A percentile compares a stretch with the other conserved stretches of the same genome.
Conservation (phyloP, 139 green algal genomes). For the Desmodesmus armatus region DNA sequence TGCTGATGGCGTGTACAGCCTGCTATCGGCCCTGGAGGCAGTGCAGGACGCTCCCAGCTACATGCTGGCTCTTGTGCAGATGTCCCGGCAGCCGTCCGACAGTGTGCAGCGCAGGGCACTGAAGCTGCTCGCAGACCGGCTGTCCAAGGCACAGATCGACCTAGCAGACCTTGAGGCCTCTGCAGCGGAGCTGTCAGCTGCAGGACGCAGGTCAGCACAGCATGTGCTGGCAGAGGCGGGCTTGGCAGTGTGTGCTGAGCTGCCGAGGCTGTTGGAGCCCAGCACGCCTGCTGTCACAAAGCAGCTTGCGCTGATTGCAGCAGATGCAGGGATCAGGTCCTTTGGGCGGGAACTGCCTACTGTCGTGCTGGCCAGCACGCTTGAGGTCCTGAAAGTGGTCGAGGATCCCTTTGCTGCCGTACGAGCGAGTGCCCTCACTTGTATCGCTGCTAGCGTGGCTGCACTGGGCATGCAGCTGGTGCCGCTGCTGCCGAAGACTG, state of each 20-base stretch:
- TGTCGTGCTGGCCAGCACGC: conserved; percentile 63
- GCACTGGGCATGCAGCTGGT: conserved; percentile 66
- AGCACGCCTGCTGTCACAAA: conserved; percentile 36
- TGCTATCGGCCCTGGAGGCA: conserved; percentile 63
- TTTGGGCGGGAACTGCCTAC: conserved; percentile 58
- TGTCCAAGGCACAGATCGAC: conserved; percentile 11
- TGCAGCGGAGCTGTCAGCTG: conserved; percentile 11
- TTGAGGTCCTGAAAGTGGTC: conserved; percentile 56
- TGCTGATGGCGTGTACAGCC: conserved; percentile 56
- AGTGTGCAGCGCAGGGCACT: conserved; percentile 69
- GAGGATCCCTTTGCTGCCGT: conserved; percentile 49
- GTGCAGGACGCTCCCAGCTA: conserved; percentile 66
- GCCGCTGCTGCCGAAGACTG: conserved; percentile 67
- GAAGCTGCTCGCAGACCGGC: conserved; percentile 59
- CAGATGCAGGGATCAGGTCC: conserved; percentile 49
- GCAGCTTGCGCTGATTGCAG: conserved; percentile 65
- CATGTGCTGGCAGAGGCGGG: conserved; percentile 46
- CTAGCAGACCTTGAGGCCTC: conserved; percentile 50
- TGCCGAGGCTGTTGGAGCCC: conserved; percentile 44
- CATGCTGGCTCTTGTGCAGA: conserved; percentile 58
- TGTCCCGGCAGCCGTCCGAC: conserved; percentile 55
- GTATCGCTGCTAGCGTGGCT: conserved; percentile 53
- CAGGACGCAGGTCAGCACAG: conserved; percentile 9
- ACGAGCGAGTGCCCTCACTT: conserved; percentile 58
- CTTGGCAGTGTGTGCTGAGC: conserved; percentile 37